A percentile compares a stretch with the other conserved stretches of the same genome.
Conservation (phyloP, 345 rosid species). For the Hypericum androsaemum region DNA sequence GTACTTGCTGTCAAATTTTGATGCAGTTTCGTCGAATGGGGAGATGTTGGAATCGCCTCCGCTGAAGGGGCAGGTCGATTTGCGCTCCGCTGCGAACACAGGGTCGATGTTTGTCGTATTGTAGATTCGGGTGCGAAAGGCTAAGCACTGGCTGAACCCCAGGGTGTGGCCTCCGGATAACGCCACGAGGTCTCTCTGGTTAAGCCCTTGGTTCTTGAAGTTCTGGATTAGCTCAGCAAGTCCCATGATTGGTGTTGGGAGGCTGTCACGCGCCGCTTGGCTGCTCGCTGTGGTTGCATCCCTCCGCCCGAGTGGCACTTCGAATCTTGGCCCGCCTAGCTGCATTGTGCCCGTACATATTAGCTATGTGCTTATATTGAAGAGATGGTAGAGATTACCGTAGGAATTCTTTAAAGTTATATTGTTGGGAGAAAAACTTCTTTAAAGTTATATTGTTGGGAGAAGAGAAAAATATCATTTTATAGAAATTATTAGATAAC, state of each 20-base stretch:
- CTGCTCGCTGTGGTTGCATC: slow-evolving; percentile 33
- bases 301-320: slow-evolving; percentile 30
- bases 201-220: slow-evolving; percentile 36
- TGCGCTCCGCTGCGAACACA: slow-evolving; percentile 20
- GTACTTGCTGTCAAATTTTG: slow-evolving; percentile 28
- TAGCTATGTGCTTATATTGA: too few relatives aligned
- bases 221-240: slow-evolving; percentile 24
- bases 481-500: too few relatives aligned
- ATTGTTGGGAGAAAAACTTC: too few relatives aligned
- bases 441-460: too few relatives aligned
- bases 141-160: slow-evolving; percentile 28
- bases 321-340: slow-evolving; percentile 42
- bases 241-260: slow-evolving; percentile 30
- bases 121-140: slow-evolving; percentile 25
- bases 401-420: too few relatives aligned
- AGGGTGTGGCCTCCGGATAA: slow-evolving; percentile 49
- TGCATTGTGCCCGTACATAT: slow-evolving; percentile 5
- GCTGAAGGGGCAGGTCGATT: slow-evolving; percentile 18
- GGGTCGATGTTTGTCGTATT: slow-evolving; percentile 28
- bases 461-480: too few relatives aligned
- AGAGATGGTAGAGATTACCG: too few relatives aligned
- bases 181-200: slow-evolving; percentile 34
- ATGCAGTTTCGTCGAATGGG: slow-evolving; percentile 24
- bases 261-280: slow-evolving; percentile 14
- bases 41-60: slow-evolving; percentile 28